Percentiles rank a stretch among this genome's conserved stretches.
Conservation (phyloP, 2,329 filamentous ascomycete species). For the Myrmaecium sp. region DNA sequence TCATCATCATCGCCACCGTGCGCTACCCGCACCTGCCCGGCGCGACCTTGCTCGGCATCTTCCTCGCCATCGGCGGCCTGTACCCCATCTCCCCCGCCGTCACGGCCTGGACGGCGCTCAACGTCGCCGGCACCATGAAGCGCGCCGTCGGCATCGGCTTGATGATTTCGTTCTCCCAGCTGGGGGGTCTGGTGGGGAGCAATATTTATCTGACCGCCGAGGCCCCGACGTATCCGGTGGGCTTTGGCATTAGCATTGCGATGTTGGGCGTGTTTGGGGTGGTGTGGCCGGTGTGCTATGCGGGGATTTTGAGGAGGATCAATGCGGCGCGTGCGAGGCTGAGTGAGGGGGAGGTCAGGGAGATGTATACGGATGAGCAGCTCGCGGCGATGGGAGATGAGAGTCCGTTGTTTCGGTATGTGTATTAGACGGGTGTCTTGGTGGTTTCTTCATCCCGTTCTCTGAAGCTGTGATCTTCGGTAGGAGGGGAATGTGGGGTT, state of each 20-base stretch:
- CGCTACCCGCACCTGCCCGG: slow-evolving; percentile 8
- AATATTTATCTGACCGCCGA: slow-evolving; percentile 20
- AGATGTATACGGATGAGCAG: slow-evolving; percentile 18
- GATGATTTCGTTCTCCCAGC: slow-evolving; percentile 14
- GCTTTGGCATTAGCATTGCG: slow-evolving; percentile 17
- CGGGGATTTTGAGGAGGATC: slow-evolving; percentile 15
- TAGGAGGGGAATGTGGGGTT: too few species aligned
- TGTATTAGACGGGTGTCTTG: neutral
- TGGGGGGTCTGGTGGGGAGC: slow-evolving; percentile 15
- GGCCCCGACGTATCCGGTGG: slow-evolving; percentile 19
- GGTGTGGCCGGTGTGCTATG: slow-evolving; percentile 10
- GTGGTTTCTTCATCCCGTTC: too few species aligned
- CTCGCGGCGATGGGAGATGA: slow-evolving; percentile 21
- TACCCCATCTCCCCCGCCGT: slow-evolving; percentile 16
- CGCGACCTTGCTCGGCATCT: slow-evolving; percentile 6
- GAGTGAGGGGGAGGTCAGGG: slow-evolving; percentile 17
- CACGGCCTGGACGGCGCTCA: slow-evolving; percentile 15
- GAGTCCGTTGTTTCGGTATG: slow-evolving; percentile 23
- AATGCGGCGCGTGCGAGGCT: slow-evolving; percentile 18
- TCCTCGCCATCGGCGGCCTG: slow-evolving; percentile 9
- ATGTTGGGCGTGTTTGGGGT: slow-evolving; percentile 11
- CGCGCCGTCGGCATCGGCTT: slow-evolving; percentile 16
- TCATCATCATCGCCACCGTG: slow-evolving; percentile 25
- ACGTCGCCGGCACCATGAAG: slow-evolving; percentile 13
- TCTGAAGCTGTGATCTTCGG: too few species aligned